A percentile compares a stretch with the other conserved stretches of the same genome.
Evolutionary conservation across 148 eudicot species (phyloP).

Genomic region (Chenopodium berlandieri): DNA sequence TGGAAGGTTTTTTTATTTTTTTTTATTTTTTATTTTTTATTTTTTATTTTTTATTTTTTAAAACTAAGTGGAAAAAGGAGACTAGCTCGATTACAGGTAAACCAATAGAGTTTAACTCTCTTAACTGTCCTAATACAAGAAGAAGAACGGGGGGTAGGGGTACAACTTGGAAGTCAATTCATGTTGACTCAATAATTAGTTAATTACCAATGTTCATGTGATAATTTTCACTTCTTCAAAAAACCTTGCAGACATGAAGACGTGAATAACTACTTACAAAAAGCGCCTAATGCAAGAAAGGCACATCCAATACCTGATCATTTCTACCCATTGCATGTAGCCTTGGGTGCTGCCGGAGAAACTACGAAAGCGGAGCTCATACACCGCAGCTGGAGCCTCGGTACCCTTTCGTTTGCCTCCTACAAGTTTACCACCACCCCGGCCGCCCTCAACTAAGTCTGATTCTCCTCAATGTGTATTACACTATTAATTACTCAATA

Average conservation of each 20-base stretch:
- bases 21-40: too few relatives aligned
- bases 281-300: constrained; percentile 67
- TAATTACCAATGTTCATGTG: neutral
- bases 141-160: too few relatives aligned
- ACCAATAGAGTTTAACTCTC: too few relatives aligned
- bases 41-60: too few relatives aligned
- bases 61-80: too few relatives aligned
- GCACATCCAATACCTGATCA: constrained; percentile 86
- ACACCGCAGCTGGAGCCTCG: constrained; percentile 69
- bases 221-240: neutral
- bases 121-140: too few relatives aligned
- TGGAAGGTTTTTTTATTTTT: too few relatives aligned
- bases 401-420: constrained; percentile 70
- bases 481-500: too few relatives aligned
- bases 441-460: neutral
- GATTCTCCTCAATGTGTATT: neutral
- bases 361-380: constrained; percentile 64
- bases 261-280: constrained; percentile 52
- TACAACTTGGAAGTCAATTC: too few relatives aligned
- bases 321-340: constrained; percentile 47
- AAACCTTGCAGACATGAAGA: constrained; percentile 46
- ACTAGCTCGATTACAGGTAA: too few relatives aligned
- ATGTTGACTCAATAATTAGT: too few relatives aligned
- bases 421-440: constrained; percentile 48
- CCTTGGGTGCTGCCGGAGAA: constrained; percentile 76